These are phyloP conservation scores for Hyphopichia buzzinii DNA, from an alignment of 1,139 yeast species.

Conservation along the genomic window DNA sequence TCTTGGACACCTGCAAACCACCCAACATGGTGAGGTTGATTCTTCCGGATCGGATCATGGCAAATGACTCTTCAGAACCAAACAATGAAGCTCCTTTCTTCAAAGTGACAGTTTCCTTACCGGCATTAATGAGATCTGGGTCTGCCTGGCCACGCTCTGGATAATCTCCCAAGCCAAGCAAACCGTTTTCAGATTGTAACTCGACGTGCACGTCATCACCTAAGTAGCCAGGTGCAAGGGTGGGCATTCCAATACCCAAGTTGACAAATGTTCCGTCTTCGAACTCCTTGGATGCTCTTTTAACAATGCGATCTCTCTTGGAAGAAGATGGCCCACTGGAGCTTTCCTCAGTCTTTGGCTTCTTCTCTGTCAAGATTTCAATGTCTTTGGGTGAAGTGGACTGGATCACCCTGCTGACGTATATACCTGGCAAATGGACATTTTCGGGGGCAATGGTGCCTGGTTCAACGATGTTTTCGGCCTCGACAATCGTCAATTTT, in stretches of 20 bases:
- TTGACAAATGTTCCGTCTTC: constrained; percentile 42
- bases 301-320: constrained; percentile 38
- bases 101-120: constrained; percentile 51
- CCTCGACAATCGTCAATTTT: constrained; percentile 47
- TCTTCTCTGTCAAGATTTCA: constrained; percentile 28
- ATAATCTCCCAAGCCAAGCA: constrained; percentile 49
- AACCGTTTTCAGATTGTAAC: constrained; percentile 50
- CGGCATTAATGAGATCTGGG: constrained; percentile 50
- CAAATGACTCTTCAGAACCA: constrained; percentile 51
- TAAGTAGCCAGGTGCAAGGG: constrained; percentile 44
- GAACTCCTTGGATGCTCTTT: constrained; percentile 47
- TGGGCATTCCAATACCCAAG: constrained; percentile 52
- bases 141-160: constrained; percentile 44
- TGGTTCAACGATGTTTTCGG: constrained; percentile 51
- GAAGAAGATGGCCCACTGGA: no score
- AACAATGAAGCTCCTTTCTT: constrained; percentile 45
- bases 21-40: constrained; percentile 46
- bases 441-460: no score
- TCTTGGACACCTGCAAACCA: constrained; percentile 47
- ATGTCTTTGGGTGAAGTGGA: constrained; percentile 41
- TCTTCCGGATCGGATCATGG: constrained; percentile 49
- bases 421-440: no score
- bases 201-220: constrained; percentile 36
- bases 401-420: no score
- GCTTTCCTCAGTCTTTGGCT: constrained; percentile 8